phyloP scores from a whole-genome alignment of 1,284 basidiomycete genomes.

The Fomitopsis pinicola region DNA sequence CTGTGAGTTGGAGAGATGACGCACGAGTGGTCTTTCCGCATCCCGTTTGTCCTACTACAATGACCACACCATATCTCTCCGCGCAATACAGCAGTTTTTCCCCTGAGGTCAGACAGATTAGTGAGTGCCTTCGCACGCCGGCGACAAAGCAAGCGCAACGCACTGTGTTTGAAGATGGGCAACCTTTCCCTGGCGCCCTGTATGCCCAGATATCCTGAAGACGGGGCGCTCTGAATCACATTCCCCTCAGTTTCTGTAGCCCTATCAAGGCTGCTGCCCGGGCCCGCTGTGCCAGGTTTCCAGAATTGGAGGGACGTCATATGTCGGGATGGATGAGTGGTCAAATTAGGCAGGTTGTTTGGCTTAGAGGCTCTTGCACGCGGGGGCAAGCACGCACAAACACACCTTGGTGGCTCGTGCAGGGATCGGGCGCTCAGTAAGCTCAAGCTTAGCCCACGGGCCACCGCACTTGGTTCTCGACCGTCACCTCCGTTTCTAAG shows the following conservation, averaged over 20 bases:
- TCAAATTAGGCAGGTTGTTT: conserved; percentile 7
- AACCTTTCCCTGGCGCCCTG: conserved; percentile 75
- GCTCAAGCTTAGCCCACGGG: neutral
- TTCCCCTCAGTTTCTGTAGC: conserved; percentile 71
- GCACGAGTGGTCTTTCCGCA: conserved; percentile 96
- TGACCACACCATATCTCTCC: conserved; percentile 79
- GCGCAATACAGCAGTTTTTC: conserved; percentile 79
- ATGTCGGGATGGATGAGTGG: neutral
- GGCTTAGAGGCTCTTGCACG: conserved; percentile 11
- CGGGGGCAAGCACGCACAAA: conserved; percentile 9
- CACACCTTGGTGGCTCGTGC: neutral
- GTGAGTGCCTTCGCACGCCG: neutral
- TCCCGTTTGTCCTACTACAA: conserved; percentile 94
- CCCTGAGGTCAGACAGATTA: conserved; percentile 35
- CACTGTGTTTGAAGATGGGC: conserved; percentile 89
- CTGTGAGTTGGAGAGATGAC: neutral
- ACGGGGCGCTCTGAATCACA: conserved; percentile 61
- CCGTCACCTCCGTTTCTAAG: neutral
- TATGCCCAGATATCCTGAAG: conserved; percentile 55
- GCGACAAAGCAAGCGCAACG: conserved; percentile 10
- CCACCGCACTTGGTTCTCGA: neutral
- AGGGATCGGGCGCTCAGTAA: neutral
- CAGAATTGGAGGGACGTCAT: conserved; percentile 60
- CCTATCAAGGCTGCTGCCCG: conserved; percentile 86
- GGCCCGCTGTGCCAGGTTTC: conserved; percentile 82